A percentile compares a stretch with the other conserved stretches of the same genome.
phyloP scores from a whole-genome alignment of 106 monocot genomes.

The Triglochin maritima region DNA sequence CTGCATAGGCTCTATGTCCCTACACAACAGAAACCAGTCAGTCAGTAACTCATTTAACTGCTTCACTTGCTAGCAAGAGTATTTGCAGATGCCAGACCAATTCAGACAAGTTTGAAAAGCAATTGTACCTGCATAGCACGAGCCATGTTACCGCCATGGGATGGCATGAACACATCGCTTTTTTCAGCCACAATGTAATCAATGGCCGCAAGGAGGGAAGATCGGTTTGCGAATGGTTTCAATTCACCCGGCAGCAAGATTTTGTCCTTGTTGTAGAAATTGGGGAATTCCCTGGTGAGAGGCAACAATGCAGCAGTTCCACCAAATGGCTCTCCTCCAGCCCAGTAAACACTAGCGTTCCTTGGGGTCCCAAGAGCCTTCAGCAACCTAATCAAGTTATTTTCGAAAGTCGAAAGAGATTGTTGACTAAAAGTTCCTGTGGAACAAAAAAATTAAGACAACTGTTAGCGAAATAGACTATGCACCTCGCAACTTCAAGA shows the following conservation, averaged over 20 bases:
- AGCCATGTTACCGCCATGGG: constrained; percentile 92
- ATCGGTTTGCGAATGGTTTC: constrained; percentile 40
- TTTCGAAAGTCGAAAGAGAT: no score
- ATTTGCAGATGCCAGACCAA: background rate
- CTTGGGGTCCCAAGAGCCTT: constrained; percentile 71
- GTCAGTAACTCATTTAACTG: no score
- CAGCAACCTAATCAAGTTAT: constrained; percentile 28
- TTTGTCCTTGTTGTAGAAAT: constrained; percentile 65
- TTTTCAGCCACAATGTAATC: constrained; percentile 84
- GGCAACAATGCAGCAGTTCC: constrained; percentile 45
- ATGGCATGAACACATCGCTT: constrained; percentile 88
- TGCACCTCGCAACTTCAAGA: constrained; percentile 60
- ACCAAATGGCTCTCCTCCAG: constrained; percentile 82
- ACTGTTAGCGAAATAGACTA: background rate
- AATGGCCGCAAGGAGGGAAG: constrained; percentile 75
- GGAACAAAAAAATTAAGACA: no score
- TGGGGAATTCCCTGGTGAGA: constrained; percentile 49
- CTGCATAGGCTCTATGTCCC: constrained; percentile 62
- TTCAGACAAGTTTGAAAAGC: background rate
- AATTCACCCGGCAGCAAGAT: constrained; percentile 56
- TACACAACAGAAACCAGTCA: constrained; percentile 12
- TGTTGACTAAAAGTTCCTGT: no score
- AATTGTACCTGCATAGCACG: constrained; percentile 40
- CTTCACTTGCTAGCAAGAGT: no score
- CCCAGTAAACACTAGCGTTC: constrained; percentile 75